Percentiles rank a stretch among this genome's conserved stretches.
phyloP scores from a whole-genome alignment of 2,329 filamentous ascomycete species.

The Penicillium oxalicum region DNA sequence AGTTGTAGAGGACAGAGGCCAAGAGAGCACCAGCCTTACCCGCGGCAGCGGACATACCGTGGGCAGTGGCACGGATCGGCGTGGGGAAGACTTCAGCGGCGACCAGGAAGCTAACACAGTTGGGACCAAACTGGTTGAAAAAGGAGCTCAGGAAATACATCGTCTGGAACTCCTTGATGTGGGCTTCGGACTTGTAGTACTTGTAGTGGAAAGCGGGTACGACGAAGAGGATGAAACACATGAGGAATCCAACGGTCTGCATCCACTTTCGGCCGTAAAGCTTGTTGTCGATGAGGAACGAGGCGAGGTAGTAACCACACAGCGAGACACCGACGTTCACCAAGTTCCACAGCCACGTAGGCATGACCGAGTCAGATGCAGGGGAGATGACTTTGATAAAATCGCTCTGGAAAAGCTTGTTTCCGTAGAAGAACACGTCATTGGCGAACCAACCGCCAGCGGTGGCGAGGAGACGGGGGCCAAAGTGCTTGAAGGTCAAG shows the following conservation, averaged over 20 bases:
- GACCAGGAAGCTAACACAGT: slow-evolving; percentile 92
- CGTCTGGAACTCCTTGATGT: slow-evolving; percentile 86
- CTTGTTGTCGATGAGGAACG: slow-evolving; percentile 89
- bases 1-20: slow-evolving; percentile 87
- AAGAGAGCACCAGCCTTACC: slow-evolving; percentile 85
- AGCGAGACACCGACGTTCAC: slow-evolving; percentile 85
- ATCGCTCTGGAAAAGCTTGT: slow-evolving; percentile 91
- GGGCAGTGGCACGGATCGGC: slow-evolving; percentile 83
- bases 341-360: slow-evolving; percentile 85
- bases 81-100: slow-evolving; percentile 96
- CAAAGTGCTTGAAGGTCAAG: slow-evolving; percentile 75
- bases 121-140: slow-evolving; percentile 98
- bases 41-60: slow-evolving; percentile 87
- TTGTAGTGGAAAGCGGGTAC: slow-evolving; percentile 82
- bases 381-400: slow-evolving; percentile 80
- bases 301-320: slow-evolving; percentile 82
- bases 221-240: slow-evolving; percentile 90
- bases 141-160: slow-evolving; percentile 98
- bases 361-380: slow-evolving; percentile 66
- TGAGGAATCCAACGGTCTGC: slow-evolving; percentile 89
- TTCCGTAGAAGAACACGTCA: slow-evolving; percentile 98
- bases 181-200: slow-evolving; percentile 64
- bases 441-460: slow-evolving; percentile 91
- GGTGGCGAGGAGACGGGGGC: slow-evolving; percentile 78
- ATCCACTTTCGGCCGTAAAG: slow-evolving; percentile 93